Conservation (phyloP, 2,329 filamentous ascomycete genomes). For the Bipolaris bicolor region DNA sequence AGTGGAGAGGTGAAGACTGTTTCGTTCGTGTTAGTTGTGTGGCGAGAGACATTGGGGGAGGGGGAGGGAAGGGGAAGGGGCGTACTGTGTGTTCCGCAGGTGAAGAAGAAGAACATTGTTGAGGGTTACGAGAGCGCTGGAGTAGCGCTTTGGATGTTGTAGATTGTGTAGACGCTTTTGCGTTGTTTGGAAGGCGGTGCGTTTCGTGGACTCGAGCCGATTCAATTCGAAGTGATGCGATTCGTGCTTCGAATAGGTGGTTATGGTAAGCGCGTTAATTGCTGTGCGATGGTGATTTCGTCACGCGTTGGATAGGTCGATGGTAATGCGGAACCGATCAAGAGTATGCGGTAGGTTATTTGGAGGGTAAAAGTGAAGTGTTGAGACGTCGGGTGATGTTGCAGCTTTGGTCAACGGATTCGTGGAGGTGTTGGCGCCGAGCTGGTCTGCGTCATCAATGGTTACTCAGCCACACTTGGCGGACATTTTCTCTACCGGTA, state of each 20-base stretch:
- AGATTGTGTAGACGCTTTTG: background rate
- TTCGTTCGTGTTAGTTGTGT: background rate
- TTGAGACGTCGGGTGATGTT: background rate
- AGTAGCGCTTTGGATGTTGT: slow-evolving; percentile 1
- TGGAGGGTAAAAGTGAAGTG: background rate
- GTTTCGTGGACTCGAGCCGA: background rate
- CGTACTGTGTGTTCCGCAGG: slow-evolving; percentile 57
- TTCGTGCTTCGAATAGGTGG: background rate
- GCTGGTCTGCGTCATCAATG: slow-evolving; percentile 15
- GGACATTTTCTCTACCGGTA: background rate
- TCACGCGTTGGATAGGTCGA: background rate
- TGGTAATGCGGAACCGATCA: background rate
- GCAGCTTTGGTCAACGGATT: background rate
- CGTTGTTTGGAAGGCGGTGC: no score
- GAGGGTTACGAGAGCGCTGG: slow-evolving; percentile 1
- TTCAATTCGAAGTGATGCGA: background rate
- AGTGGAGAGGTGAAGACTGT: slow-evolving; percentile 55
- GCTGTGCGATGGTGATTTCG: background rate
- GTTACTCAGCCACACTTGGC: slow-evolving; percentile 16
- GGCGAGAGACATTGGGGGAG: background rate
- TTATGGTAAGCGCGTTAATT: background rate
- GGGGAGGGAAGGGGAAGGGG: background rate
- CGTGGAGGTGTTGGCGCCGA: slow-evolving; percentile 13
- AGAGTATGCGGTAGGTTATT: background rate
- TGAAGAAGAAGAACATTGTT: slow-evolving; percentile 58